Evolutionary conservation across 768 basidiomycete genomes (phyloP).

Genomic region (Phaeotremella skinneri): DNA sequence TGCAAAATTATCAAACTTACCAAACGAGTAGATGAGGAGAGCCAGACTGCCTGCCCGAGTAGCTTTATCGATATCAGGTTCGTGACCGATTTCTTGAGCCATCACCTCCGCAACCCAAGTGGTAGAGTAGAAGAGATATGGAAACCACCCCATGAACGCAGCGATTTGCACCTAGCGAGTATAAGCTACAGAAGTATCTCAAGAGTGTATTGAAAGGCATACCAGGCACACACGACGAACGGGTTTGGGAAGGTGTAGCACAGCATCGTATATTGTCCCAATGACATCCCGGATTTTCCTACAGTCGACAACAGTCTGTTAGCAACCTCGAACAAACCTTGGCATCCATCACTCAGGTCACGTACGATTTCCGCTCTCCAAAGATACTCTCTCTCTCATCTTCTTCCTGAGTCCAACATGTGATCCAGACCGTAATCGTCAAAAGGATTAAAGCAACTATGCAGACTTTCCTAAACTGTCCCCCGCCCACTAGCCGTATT

Average conservation of each 20-base stretch:
- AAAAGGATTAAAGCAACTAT: slow-evolving; percentile 77
- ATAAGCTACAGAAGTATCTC: neutral
- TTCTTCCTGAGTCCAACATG: slow-evolving; percentile 78
- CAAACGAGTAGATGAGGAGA: slow-evolving; percentile 83
- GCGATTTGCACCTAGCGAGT: slow-evolving; percentile 74
- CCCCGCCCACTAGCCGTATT: slow-evolving; percentile 76
- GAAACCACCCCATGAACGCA: slow-evolving; percentile 99
- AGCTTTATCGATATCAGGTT: slow-evolving; percentile 79
- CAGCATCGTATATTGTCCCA: slow-evolving; percentile 70
- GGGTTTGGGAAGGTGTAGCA: slow-evolving; percentile 73
- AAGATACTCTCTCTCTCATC: slow-evolving; percentile 56
- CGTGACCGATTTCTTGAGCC: slow-evolving; percentile 69
- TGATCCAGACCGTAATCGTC: slow-evolving; percentile 76
- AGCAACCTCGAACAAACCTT: neutral
- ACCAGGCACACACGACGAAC: slow-evolving; percentile 76
- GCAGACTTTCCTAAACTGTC: slow-evolving; percentile 95
- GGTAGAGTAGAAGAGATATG: slow-evolving; percentile 84
- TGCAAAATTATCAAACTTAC: slow-evolving; percentile 54
- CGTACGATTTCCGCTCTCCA: slow-evolving; percentile 48
- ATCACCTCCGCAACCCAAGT: slow-evolving; percentile 93
- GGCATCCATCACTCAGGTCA: neutral
- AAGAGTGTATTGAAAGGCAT: slow-evolving; percentile 8
- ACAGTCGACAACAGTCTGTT: slow-evolving; percentile 10
- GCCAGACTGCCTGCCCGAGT: slow-evolving; percentile 83
- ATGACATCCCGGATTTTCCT: slow-evolving; percentile 72